Conservation (phyloP, 2,329 filamentous ascomycete species). For the Aspergillus pseudonomiae region DNA sequence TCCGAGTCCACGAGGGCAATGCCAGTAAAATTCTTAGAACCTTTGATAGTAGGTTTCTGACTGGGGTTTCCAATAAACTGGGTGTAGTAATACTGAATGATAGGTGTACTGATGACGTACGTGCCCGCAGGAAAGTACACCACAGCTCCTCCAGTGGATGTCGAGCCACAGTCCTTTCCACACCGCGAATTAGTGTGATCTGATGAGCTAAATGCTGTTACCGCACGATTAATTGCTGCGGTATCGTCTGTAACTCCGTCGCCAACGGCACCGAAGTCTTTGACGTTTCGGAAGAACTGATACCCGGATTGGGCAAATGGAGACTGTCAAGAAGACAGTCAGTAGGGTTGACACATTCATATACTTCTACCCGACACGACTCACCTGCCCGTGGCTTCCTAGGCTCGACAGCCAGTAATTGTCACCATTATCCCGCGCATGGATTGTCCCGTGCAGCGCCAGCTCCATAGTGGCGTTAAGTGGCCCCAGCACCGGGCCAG, state of each 20-base stretch:
- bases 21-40: constrained; percentile 55
- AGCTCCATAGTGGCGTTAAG: no score
- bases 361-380: no score
- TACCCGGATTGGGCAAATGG: constrained; percentile 8
- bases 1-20: constrained; percentile 63
- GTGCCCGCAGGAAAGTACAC: constrained; percentile 63
- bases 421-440: no score
- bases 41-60: constrained; percentile 58
- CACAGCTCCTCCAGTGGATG: constrained; percentile 57
- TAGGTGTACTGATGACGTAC: constrained; percentile 60
- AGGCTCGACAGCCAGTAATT: no score
- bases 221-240: constrained; percentile 56
- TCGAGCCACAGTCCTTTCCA: constrained; percentile 33
- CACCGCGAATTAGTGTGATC: constrained; percentile 23
- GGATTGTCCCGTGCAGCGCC: no score
- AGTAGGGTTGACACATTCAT: no score
- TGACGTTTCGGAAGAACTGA: constrained; percentile 70
- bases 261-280: constrained; percentile 63
- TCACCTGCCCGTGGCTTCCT: no score
- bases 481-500: no score
- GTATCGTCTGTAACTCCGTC: constrained; percentile 73
- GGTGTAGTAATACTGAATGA: constrained; percentile 67
- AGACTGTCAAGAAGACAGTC: no score
- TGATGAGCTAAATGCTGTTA: constrained; percentile 32
- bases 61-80: constrained; percentile 63